These are phyloP conservation scores for Tephrocybe sp. DNA, from an alignment of 768 basidiomycete genomes.

Conservation along the genomic window DNA sequence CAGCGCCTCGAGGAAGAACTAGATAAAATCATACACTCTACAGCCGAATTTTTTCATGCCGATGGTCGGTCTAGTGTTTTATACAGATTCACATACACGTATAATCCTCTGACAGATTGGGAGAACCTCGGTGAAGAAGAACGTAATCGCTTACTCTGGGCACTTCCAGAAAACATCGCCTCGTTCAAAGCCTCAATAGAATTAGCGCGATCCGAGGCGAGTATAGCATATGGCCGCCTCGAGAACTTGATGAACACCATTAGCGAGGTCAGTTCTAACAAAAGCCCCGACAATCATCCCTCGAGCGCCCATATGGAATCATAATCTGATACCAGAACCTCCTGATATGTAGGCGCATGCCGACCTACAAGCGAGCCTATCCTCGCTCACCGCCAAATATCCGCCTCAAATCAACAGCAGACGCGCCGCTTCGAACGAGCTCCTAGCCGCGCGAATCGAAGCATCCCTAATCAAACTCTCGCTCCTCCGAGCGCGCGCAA, in stretches of 20 bases:
- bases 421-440: conserved; percentile 36
- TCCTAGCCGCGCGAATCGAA: conserved; percentile 46
- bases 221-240: conserved; percentile 3
- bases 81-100: neutral
- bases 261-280: conserved; percentile 9
- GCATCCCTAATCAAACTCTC: conserved; percentile 48
- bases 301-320: too few relatives aligned
- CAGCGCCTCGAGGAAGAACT: conserved; percentile 21
- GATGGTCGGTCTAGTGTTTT: conserved; percentile 14
- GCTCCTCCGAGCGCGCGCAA: conserved; percentile 40
- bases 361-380: conserved; percentile 29
- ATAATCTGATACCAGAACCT: too few relatives aligned
- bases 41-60: conserved; percentile 23
- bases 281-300: too few relatives aligned
- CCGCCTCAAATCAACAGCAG: conserved; percentile 25
- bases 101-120: conserved; percentile 4
- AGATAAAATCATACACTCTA: conserved; percentile 17
- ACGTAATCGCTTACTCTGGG: neutral
- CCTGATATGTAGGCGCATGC: conserved; percentile 37
- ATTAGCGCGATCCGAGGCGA: conserved; percentile 7
- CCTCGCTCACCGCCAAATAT: conserved; percentile 25
- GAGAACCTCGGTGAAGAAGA: conserved; percentile 11
- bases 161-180: conserved; percentile 11
- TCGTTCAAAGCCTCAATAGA: conserved; percentile 3
- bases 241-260: conserved; percentile 7